Evolutionary conservation across 2,329 filamentous ascomycete genomes (phyloP).

Genomic region (Thelonectria olida): DNA sequence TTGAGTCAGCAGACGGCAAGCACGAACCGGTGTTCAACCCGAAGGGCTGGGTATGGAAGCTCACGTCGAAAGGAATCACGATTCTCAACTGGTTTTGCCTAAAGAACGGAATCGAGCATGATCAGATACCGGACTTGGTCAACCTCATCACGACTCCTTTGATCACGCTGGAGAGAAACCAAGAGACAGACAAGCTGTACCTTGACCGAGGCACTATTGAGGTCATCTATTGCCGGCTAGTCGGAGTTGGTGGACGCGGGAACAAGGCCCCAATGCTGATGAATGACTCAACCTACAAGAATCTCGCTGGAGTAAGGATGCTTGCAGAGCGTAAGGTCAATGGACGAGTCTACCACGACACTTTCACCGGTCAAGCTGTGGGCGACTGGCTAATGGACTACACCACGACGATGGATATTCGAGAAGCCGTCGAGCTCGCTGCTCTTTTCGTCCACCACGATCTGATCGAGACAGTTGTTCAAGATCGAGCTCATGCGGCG

Average conservation of each 20-base stretch:
- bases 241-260: constrained; percentile 83
- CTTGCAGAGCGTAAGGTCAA: constrained; percentile 83
- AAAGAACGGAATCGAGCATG: constrained; percentile 92
- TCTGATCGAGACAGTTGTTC: constrained; percentile 77
- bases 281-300: neutral
- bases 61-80: constrained; percentile 93
- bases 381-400: constrained; percentile 98
- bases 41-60: constrained; percentile 87
- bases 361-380: constrained; percentile 88
- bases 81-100: constrained; percentile 92
- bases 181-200: constrained; percentile 84
- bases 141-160: constrained; percentile 84
- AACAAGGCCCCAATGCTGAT: constrained; percentile 70
- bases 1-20: constrained; percentile 92
- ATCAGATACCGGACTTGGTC: constrained; percentile 86
- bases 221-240: constrained; percentile 91
- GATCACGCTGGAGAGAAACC: constrained; percentile 87
- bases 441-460: constrained; percentile 86
- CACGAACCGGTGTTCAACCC: constrained; percentile 82
- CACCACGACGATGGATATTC: constrained; percentile 89
- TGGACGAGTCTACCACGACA: constrained; percentile 80
- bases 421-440: constrained; percentile 85
- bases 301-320: constrained; percentile 72
- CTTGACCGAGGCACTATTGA: constrained; percentile 88
- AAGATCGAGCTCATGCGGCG: constrained; percentile 71